Base-by-base conservation (phyloP, 1,284 basidiomycete species). In the Ustilago shanxiensis region DNA sequence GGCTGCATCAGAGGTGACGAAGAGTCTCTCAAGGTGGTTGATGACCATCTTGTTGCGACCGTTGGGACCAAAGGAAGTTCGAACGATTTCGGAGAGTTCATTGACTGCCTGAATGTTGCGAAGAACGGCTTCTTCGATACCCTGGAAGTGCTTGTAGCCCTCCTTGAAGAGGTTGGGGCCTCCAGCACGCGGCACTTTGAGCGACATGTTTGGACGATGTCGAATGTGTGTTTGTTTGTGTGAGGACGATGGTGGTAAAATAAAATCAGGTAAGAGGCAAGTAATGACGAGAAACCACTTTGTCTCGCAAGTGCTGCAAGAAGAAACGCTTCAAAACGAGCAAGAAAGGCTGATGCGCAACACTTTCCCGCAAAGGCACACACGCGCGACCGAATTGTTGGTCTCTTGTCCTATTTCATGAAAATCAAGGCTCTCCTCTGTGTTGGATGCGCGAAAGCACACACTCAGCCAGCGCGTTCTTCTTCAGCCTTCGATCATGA, bases 1-100 rank as follows among this genome's bases (percentile, higher is more conserved):
- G 11, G 97, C 97, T 9, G 97, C 96, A 90, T 99, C 97, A 55
- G 94, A 97, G 31, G 97, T 99, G 67, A 99, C 95, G 87, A 99
- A 99, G 54, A 98, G 89, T 85, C 92, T 90, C 65, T 95, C 95
- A 50, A 99, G 89, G 87, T 99, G 97, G 72, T 86, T 86, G 72
- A 86, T 83, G 52, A 86, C 77, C 77, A 86, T 83, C 80, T 86
- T 86, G 79, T 86, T 86, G 58, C 83, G 62, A 45, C 95, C 95
- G 86, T 97, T 96, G 35, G 95, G 95, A 22, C 95, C 95, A 86
- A 97, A 97, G 86, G 93, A 94, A 61, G 97, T 99, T 80, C 96
- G 90, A 47, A 98, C 94, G 79, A 98, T 93, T 88, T 98, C 93
- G 47, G 94, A 94, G 57, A 99, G 90, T 87, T 99, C 96, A 58